phyloP scores from a whole-genome alignment of 768 basidiomycete species.

The Calocybe cyanea region DNA sequence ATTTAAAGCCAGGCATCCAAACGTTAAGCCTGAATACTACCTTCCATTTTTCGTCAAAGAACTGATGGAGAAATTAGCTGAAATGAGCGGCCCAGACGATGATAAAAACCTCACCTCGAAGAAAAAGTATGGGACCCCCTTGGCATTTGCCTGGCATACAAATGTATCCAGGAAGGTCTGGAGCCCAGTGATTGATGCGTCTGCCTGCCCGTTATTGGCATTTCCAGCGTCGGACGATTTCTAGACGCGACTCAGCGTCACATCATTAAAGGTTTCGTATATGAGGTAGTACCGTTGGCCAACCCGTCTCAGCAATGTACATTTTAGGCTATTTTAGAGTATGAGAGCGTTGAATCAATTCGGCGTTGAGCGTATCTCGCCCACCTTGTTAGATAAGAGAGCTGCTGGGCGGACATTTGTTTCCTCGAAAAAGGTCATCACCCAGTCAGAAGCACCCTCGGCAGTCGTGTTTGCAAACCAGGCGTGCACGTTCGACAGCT shows the following conservation, averaged over 20 bases:
- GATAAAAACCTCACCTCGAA: slow-evolving; percentile 52
- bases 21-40: slow-evolving; percentile 19
- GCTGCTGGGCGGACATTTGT: slow-evolving; percentile 61
- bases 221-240: slow-evolving; percentile 52
- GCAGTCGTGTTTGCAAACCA: slow-evolving; percentile 86
- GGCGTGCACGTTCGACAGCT: slow-evolving; percentile 91
- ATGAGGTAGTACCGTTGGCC: slow-evolving; percentile 52
- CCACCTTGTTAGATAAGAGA: slow-evolving; percentile 54
- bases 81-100: background rate
- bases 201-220: slow-evolving; percentile 63
- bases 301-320: slow-evolving; percentile 93
- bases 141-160: slow-evolving; percentile 82
- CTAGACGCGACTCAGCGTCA: slow-evolving; percentile 32
- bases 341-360: background rate
- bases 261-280: background rate
- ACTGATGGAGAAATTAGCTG: slow-evolving; percentile 32
- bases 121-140: slow-evolving; percentile 81
- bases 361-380: background rate
- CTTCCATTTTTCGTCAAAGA: slow-evolving; percentile 83
- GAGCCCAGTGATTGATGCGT: slow-evolving; percentile 57
- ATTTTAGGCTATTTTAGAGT: slow-evolving; percentile 47
- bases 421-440: slow-evolving; percentile 68
- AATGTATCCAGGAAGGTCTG: slow-evolving; percentile 83
- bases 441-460: slow-evolving; percentile 78
- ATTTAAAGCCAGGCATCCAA: background rate